Conservation (phyloP, 2,329 filamentous ascomycete genomes). For the Aspergillus pseudoviridinutans region DNA sequence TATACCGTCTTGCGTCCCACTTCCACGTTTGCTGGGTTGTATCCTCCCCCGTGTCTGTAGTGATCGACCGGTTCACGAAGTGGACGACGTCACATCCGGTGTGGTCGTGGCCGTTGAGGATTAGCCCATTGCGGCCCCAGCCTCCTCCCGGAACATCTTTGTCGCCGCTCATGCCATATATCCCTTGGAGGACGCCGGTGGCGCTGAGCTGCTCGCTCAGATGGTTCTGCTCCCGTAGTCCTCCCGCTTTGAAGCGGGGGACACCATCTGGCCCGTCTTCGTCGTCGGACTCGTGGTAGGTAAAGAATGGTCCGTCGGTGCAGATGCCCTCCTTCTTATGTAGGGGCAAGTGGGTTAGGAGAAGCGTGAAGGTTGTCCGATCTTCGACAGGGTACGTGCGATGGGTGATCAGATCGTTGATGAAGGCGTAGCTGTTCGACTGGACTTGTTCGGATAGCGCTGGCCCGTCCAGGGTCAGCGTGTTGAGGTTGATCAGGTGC, state of each 20-base stretch:
- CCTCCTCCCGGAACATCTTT: slow-evolving; percentile 56
- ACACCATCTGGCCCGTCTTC: slow-evolving; percentile 52
- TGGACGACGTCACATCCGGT: slow-evolving; percentile 90
- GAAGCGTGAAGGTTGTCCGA: slow-evolving; percentile 67
- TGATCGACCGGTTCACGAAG: slow-evolving; percentile 62
- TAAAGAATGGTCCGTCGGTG: slow-evolving; percentile 77
- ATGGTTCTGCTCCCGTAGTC: slow-evolving; percentile 83
- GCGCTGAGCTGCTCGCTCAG: slow-evolving; percentile 67
- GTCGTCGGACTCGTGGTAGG: slow-evolving; percentile 66
- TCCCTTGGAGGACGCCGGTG: slow-evolving; percentile 72
- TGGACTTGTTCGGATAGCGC: slow-evolving; percentile 65
- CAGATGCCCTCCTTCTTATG: slow-evolving; percentile 81
- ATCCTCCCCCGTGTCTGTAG: not conserved
- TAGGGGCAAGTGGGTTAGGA: slow-evolving; percentile 88
- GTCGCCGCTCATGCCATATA: slow-evolving; percentile 73
- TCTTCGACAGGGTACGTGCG: slow-evolving; percentile 58
- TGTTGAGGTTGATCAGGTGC: slow-evolving; percentile 81
- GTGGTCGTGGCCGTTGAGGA: slow-evolving; percentile 93
- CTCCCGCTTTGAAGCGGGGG: slow-evolving; percentile 36
- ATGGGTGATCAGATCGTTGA: slow-evolving; percentile 56
- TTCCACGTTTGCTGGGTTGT: slow-evolving; percentile 17
- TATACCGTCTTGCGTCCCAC: slow-evolving; percentile 36
- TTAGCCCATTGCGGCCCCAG: slow-evolving; percentile 66
- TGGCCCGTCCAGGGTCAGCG: slow-evolving; percentile 89
- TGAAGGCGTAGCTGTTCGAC: slow-evolving; percentile 69